phyloP scores from a whole-genome alignment of 1,284 basidiomycete species.

The Apiotrichum montevideense region DNA sequence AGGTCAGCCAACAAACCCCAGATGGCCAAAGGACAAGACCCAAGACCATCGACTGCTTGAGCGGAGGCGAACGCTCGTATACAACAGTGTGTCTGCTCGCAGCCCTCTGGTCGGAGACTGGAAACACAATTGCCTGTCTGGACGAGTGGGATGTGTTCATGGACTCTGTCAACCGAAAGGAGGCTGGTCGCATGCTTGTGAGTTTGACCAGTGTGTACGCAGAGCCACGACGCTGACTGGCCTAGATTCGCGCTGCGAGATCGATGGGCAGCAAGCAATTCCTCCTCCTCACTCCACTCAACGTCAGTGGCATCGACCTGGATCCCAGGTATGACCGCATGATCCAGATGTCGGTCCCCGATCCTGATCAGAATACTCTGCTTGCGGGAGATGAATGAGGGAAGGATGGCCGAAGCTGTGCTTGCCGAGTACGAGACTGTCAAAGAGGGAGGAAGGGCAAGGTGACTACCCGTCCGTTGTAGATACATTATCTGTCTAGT shows the following conservation, averaged over 20 bases:
- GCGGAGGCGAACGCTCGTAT: constrained; percentile 93
- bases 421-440: too few species aligned
- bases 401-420: too few species aligned
- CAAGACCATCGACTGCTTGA: constrained; percentile 48
- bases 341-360: too few species aligned
- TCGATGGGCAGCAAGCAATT: constrained; percentile 80
- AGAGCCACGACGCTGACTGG: not conserved
- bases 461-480: too few species aligned
- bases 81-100: constrained; percentile 89
- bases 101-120: constrained; percentile 90
- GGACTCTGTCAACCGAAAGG: constrained; percentile 85
- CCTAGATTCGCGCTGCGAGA: constrained; percentile 75
- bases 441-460: too few species aligned
- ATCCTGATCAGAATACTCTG: too few species aligned
- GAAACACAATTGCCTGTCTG: constrained; percentile 87
- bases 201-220: constrained; percentile 27
- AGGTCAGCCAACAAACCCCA: too few species aligned
- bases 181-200: constrained; percentile 89
- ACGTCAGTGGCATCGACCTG: constrained; percentile 37
- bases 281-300: constrained; percentile 75
- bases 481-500: too few species aligned
- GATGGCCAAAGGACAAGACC: not conserved
- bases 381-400: too few species aligned
- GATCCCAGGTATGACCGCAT: too few species aligned
- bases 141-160: constrained; percentile 91